Evolutionary conservation across 176 grass and related monocot species (phyloP).

Genomic region (Oryza meridionalis): DNA sequence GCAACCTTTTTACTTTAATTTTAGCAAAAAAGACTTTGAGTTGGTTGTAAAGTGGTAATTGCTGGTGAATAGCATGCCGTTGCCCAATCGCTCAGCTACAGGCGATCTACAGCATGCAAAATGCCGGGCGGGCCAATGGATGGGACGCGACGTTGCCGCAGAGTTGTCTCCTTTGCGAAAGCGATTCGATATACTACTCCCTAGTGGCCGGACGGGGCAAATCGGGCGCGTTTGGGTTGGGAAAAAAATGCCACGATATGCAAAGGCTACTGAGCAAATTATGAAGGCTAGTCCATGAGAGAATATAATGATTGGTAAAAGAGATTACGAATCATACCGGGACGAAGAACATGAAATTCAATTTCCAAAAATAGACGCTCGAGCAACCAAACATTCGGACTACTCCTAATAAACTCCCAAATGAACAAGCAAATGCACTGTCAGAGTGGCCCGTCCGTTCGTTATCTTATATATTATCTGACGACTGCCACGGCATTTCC

Average conservation of each 20-base stretch:
- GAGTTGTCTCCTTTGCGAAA: slow-evolving; percentile 9
- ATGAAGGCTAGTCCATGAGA: not conserved
- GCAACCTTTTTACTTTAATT: not conserved
- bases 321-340: not conserved
- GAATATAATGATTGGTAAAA: not conserved
- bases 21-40: not conserved
- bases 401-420: not conserved
- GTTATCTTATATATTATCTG: slow-evolving; percentile 37
- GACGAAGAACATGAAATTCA: no score
- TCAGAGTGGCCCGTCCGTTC: not conserved
- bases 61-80: not conserved
- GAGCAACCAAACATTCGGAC: not conserved
- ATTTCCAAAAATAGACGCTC: no score
- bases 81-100: not conserved
- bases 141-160: not conserved
- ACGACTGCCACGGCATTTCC: not conserved
- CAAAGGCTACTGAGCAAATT: slow-evolving; percentile 20
- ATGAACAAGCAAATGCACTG: not conserved
- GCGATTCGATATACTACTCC: not conserved
- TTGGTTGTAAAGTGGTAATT: not conserved
- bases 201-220: slow-evolving; percentile 45
- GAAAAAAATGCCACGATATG: not conserved
- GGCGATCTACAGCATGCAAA: not conserved
- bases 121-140: not conserved
- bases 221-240: slow-evolving; percentile 39